phyloP scores from a whole-genome alignment of 495 filamentous ascomycete genomes.

The Xylaria scruposa region DNA sequence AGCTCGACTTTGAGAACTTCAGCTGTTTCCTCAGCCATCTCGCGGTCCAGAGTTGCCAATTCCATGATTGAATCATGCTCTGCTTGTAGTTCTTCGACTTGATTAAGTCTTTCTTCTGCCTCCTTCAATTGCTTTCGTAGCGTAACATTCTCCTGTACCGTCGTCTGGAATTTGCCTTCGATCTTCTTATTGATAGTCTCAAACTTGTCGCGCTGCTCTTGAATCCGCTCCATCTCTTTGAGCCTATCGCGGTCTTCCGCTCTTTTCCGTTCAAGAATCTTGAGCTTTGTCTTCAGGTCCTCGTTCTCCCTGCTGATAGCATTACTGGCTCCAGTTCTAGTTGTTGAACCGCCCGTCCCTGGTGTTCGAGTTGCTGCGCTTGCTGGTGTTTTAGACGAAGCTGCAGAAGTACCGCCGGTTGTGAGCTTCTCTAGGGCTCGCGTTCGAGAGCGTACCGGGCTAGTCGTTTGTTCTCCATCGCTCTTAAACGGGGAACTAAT shows the following conservation, averaged over 20 bases:
- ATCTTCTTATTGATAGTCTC: constrained; percentile 90
- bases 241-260: constrained; percentile 87
- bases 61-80: constrained; percentile 87
- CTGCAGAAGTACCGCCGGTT: constrained; percentile 41
- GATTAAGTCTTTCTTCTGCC: constrained; percentile 68
- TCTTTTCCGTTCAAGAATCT: constrained; percentile 80
- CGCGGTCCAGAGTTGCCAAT: constrained; percentile 85
- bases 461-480: constrained; percentile 54
- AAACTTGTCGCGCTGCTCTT: constrained; percentile 83
- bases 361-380: constrained; percentile 41
- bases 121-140: constrained; percentile 80
- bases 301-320: constrained; percentile 71
- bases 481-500: constrained; percentile 47
- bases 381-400: constrained; percentile 35
- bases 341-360: constrained; percentile 36
- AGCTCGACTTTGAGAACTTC: constrained; percentile 82
- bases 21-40: constrained; percentile 95
- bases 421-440: constrained; percentile 55
- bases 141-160: constrained; percentile 79
- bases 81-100: constrained; percentile 74
- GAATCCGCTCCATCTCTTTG: constrained; percentile 76
- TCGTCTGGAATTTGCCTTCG: constrained; percentile 85
- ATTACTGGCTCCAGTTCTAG: constrained; percentile 40
- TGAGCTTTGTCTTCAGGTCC: constrained; percentile 78
- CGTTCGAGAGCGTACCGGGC: constrained; percentile 52